Evolutionary conservation across 1,284 basidiomycete species (phyloP).

Genomic region (Cryptococcus sp.): DNA sequence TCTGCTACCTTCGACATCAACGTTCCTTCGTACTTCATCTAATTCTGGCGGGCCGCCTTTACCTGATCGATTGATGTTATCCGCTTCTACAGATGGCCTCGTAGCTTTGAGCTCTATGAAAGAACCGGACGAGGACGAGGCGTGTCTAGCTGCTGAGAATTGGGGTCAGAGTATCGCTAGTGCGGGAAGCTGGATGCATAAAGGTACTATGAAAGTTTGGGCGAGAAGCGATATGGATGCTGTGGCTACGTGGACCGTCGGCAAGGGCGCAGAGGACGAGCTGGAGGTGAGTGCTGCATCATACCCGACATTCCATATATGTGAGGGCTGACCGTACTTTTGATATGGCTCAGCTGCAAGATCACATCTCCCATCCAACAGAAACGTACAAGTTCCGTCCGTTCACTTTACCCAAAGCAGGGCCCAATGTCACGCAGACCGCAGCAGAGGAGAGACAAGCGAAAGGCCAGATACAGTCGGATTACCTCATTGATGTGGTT

Average conservation of each 20-base stretch:
- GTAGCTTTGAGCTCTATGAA: conserved; percentile 52
- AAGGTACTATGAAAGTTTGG: conserved; percentile 48
- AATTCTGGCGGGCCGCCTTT: conserved; percentile 13
- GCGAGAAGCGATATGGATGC: conserved; percentile 53
- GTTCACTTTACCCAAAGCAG: conserved; percentile 25
- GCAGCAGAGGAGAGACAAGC: conserved; percentile 37
- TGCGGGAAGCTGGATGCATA: conserved; percentile 31
- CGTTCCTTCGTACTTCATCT: conserved; percentile 24
- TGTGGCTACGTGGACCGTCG: conserved; percentile 44
- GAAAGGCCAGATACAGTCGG: conserved; percentile 28
- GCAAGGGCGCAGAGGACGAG: conserved; percentile 36
- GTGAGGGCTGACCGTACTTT: not conserved
- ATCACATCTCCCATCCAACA: conserved; percentile 27
- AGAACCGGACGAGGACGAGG: conserved; percentile 56
- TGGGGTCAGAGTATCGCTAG: conserved; percentile 51
- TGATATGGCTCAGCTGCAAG: conserved; percentile 27
- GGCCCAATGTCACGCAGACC: conserved; percentile 29
- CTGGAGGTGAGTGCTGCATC: conserved; percentile 35
- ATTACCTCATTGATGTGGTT: conserved; percentile 49
- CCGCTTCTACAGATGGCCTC: conserved; percentile 55
- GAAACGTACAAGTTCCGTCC: conserved; percentile 40
- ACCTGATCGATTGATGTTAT: conserved; percentile 52
- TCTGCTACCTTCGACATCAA: conserved; percentile 49
- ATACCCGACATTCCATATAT: not conserved
- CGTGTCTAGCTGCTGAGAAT: conserved; percentile 51